Percentiles rank a stretch among this genome's conserved stretches.
Conservation (phyloP, 2,329 filamentous ascomycete genomes). For the Exserohilum rostratum region DNA sequence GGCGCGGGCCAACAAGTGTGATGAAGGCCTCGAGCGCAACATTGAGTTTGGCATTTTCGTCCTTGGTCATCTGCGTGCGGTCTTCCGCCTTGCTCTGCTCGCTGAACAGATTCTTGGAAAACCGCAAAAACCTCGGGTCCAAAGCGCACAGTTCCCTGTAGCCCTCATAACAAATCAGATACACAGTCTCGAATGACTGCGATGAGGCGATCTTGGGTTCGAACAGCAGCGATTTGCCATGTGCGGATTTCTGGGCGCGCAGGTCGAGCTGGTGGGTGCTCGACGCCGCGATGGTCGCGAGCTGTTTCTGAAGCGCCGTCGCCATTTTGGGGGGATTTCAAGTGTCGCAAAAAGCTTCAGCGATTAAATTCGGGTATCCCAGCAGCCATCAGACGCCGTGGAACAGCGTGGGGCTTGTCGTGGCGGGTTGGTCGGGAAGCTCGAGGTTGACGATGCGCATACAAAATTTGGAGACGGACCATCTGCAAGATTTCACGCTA, state of each 20-base stretch:
- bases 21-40: conserved; percentile 81
- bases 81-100: conserved; percentile 91
- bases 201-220: conserved; percentile 81
- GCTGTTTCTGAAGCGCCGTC: conserved; percentile 87
- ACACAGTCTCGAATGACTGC: conserved; percentile 90
- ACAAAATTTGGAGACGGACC: conserved; percentile 22
- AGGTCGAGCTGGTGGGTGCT: conserved; percentile 90
- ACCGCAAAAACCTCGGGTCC: conserved; percentile 77
- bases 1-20: conserved; percentile 73
- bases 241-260: conserved; percentile 88
- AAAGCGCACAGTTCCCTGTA: conserved; percentile 90
- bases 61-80: conserved; percentile 78
- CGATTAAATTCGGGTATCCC: not conserved
- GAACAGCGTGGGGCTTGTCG: conserved; percentile 26
- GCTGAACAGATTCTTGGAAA: conserved; percentile 82
- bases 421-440: conserved; percentile 15
- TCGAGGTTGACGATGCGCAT: conserved; percentile 11
- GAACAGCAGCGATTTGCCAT: conserved; percentile 95
- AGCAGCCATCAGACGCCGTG: conserved; percentile 35
- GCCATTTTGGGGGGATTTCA: conserved; percentile 59
- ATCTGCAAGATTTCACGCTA: conserved; percentile 31
- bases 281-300: conserved; percentile 88
- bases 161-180: conserved; percentile 83
- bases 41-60: conserved; percentile 83
- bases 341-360: not conserved